Conservation (phyloP, 1,284 basidiomycete species). For the Trametes pubescens region DNA sequence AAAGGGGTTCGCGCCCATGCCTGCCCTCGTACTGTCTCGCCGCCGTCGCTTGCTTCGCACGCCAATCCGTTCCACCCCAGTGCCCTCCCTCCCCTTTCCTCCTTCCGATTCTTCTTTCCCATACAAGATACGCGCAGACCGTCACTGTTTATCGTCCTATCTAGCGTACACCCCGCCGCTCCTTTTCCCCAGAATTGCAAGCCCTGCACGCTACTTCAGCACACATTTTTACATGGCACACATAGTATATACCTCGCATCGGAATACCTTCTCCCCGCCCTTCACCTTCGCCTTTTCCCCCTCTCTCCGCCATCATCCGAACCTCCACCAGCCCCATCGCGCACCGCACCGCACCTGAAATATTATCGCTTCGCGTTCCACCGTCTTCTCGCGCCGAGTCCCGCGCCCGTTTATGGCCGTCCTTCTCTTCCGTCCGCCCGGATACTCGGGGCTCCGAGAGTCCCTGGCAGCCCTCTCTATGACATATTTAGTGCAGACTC, state of each 20-base stretch:
- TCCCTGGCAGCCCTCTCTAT: constrained; percentile 8
- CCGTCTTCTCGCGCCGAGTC: background rate
- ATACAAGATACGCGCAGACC: constrained; percentile 17
- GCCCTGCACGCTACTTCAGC: constrained; percentile 23
- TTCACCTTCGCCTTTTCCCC: background rate
- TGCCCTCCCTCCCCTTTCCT: constrained; percentile 2
- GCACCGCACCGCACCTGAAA: constrained; percentile 13
- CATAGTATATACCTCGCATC: constrained; percentile 30
- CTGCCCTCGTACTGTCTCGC: constrained; percentile 13
- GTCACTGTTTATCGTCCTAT: constrained; percentile 31
- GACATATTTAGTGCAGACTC: constrained; percentile 18
- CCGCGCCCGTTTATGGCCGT: constrained; percentile 2
- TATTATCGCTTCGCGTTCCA: constrained; percentile 11
- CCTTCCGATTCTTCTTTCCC: background rate
- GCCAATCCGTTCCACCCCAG: background rate
- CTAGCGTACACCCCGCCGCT: constrained; percentile 36
- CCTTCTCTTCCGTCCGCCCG: background rate
- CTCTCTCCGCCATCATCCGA: background rate
- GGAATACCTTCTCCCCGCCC: constrained; percentile 18
- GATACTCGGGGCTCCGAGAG: constrained; percentile 17
- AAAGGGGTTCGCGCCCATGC: constrained; percentile 35
- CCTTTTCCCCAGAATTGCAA: constrained; percentile 21
- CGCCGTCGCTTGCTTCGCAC: constrained; percentile 8
- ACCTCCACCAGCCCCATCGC: background rate
- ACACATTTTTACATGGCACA: constrained; percentile 21